Evolutionary conservation across 805 yeast genomes (phyloP).

Genomic region (Spathaspora passalidarum): DNA sequence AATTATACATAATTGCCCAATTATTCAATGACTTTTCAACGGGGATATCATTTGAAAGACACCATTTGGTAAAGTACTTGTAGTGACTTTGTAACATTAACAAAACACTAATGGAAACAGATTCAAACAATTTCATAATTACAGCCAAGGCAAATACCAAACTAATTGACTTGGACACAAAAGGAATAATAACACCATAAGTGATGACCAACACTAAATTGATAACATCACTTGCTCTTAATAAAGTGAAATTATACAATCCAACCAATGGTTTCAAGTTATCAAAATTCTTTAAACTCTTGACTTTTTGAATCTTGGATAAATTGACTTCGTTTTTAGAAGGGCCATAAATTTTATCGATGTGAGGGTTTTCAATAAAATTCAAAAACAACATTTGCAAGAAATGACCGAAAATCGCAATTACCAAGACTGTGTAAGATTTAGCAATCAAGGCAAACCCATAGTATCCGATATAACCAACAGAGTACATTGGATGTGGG

Average conservation of each 20-base stretch:
- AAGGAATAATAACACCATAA: conserved; percentile 41
- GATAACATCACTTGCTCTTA: conserved; percentile 62
- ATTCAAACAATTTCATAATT: conserved; percentile 47
- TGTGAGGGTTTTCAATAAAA: conserved; percentile 81
- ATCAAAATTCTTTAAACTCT: conserved; percentile 43
- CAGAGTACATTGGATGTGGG: conserved; percentile 91
- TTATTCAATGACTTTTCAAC: conserved; percentile 65
- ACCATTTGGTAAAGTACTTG: conserved; percentile 63
- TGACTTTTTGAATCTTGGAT: conserved; percentile 42
- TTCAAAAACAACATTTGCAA: conserved; percentile 73
- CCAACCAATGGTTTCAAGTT: conserved; percentile 53
- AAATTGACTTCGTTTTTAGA: conserved; percentile 36
- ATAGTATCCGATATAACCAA: conserved; percentile 84
- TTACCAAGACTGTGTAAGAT: conserved; percentile 64
- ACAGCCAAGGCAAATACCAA: conserved; percentile 38
- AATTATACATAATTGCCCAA: conserved; percentile 67
- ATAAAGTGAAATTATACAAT: conserved; percentile 57
- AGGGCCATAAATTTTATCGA: conserved; percentile 71
- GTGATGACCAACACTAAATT: conserved; percentile 43
- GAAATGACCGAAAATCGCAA: conserved; percentile 73
- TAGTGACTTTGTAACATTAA: conserved; percentile 57
- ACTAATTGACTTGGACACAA: conserved; percentile 26
- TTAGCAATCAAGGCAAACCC: conserved; percentile 78
- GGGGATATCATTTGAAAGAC: conserved; percentile 61
- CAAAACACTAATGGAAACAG: conserved; percentile 47